These are phyloP conservation scores for Diospyros kaki DNA, from an alignment of 148 eudicot genomes.

Conservation along the genomic window DNA sequence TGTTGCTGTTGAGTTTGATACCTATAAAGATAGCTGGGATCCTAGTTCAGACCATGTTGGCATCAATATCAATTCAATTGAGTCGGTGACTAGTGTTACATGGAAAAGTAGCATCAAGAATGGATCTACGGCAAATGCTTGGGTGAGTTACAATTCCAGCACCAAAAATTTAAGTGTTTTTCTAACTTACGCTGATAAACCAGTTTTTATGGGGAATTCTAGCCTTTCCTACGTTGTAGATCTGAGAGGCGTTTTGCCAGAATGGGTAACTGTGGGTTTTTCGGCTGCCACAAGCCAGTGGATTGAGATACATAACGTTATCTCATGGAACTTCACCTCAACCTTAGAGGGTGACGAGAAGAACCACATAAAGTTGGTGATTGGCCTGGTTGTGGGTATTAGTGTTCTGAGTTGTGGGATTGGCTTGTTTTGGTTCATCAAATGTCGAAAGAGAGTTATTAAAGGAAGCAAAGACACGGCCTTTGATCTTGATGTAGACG, in stretches of 20 bases:
- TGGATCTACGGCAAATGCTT: constrained; percentile 26
- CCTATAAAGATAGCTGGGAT: constrained; percentile 28
- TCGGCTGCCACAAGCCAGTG: constrained; percentile 31
- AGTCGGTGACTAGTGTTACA: constrained; percentile 15
- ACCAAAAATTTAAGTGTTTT: constrained; percentile 31
- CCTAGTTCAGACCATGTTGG: constrained; percentile 41
- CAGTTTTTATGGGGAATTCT: constrained; percentile 20
- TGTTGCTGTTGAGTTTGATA: constrained; percentile 50
- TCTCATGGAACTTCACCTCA: constrained; percentile 37
- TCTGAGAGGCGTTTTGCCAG: constrained; percentile 29
- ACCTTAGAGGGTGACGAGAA: constrained; percentile 6
- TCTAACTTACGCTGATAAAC: constrained; percentile 24
- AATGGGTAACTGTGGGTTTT: constrained; percentile 35
- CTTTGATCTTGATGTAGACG: constrained; percentile 11
- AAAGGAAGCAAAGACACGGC: not conserved
- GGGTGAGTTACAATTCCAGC: constrained; percentile 39
- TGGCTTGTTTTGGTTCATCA: constrained; percentile 8
- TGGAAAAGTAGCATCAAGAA: constrained; percentile 25
- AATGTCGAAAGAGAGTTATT: constrained; percentile 13
- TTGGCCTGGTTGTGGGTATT: constrained; percentile 17
- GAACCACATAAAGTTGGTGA: constrained; percentile 10
- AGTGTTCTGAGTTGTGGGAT: constrained; percentile 10
- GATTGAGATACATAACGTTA: constrained; percentile 27
- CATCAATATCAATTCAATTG: constrained; percentile 39
- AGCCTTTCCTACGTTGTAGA: constrained; percentile 31